phyloP scores from a whole-genome alignment of 169 alveolate species.

The Plasmodium fragile region DNA sequence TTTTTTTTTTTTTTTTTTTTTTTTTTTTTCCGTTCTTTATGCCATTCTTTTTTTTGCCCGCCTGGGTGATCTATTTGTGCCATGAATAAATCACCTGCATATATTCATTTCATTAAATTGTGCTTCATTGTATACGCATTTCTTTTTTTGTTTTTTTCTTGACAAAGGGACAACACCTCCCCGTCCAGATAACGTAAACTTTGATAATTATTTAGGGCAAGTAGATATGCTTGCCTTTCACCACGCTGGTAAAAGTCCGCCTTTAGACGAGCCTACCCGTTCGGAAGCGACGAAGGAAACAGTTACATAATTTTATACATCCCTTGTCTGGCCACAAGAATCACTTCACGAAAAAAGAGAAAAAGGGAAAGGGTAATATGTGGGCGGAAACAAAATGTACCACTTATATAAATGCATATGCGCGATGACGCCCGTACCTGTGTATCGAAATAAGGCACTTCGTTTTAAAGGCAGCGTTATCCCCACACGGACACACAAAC shows the following conservation, averaged over 20 bases:
- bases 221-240: background rate
- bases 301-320: background rate
- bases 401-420: background rate
- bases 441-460: background rate
- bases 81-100: background rate
- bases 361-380: background rate
- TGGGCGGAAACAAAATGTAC: background rate
- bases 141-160: background rate
- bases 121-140: background rate
- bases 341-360: background rate
- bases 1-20: background rate
- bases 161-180: background rate
- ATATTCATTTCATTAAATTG: background rate
- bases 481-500: background rate
- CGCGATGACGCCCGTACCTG: background rate
- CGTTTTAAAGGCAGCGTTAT: background rate
- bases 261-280: background rate
- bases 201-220: background rate
- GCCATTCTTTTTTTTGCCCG: background rate
- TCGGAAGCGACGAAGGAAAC: background rate
- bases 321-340: background rate
- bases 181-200: background rate
- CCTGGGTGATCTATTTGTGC: background rate
- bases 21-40: background rate
- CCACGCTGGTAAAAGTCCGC: background rate